Base-by-base conservation (phyloP, 257 asterid genomes). In the Coffea eugenioides region DNA sequence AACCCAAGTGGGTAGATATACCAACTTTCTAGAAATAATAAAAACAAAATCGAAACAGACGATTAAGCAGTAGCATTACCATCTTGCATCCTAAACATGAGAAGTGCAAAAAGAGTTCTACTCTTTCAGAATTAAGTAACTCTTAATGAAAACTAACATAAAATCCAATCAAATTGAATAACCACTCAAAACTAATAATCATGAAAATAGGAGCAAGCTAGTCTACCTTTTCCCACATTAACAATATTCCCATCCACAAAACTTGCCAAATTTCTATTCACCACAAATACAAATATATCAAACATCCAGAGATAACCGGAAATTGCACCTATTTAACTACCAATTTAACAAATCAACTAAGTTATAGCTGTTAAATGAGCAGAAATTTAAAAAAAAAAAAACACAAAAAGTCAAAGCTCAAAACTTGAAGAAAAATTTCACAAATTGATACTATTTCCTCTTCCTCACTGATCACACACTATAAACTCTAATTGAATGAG, bases 391-490 rank as follows among this genome's bases (percentile, higher is more conserved):
- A n/a, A 2, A 66, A 62, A 13, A 39, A 39, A 64, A 18, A 36
- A 80, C 36, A n/a, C 3, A 66, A 62, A 13, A 39, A 39, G 4
- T 39, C 43, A 39, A 39, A 39, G 43, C 43, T 46, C 21, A 46
- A 64, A 80, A n/a, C 72, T 71, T 51, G 48, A 15, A 64, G 21
- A 68, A 62, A 80, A 48, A 3, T 15, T 31, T 49, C 69, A 11
- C 39, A 31, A 59, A 73, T 73, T 23, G 16, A 73, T 25, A 64
- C 41, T 34, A 57, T 57, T 39, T 11, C 64, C 15, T 46, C 39
- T 39, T 39, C 36, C 71, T 21, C 73, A 80, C 69, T 80, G 84
- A 83, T 80, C 80, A 77, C 31, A 65, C 77, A 67, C 45, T 45
- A 46, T 36, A 23, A 34, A 77, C 65, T 67, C 75, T 62, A 73